phyloP scores from a whole-genome alignment of 768 basidiomycete species.

The Rhizopogon sp. region DNA sequence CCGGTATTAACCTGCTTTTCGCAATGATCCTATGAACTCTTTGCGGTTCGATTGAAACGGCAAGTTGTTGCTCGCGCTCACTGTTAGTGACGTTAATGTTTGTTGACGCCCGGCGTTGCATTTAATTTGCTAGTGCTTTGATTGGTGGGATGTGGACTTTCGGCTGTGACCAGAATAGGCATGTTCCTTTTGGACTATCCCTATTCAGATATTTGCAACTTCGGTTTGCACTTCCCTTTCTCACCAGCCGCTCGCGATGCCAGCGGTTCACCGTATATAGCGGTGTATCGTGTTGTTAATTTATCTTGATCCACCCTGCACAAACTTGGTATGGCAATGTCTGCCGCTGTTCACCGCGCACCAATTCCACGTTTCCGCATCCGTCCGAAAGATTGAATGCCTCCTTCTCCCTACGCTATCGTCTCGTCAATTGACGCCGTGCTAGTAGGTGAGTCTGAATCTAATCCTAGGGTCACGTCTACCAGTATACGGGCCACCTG shows the following conservation, averaged over 20 bases:
- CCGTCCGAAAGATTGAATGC: background rate
- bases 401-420: background rate
- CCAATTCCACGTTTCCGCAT: background rate
- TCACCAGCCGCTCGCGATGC: background rate
- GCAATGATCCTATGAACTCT: background rate
- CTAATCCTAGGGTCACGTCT: background rate
- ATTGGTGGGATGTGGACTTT: background rate
- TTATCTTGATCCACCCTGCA: background rate
- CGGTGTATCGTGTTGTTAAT: background rate
- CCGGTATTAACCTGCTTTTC: background rate
- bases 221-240: background rate
- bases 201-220: too few species aligned
- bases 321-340: background rate
- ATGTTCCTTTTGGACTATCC: background rate
- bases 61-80: background rate
- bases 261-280: background rate
- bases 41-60: background rate
- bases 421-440: background rate
- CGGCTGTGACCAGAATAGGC: background rate
- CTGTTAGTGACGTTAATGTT: background rate
- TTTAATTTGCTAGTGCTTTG: background rate
- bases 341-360: background rate
- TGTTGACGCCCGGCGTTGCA: background rate
- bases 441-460: background rate
- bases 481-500: conserved; percentile 1